phyloP scores from a whole-genome alignment of 1,284 basidiomycete species.

The Austroboletus niveus region DNA sequence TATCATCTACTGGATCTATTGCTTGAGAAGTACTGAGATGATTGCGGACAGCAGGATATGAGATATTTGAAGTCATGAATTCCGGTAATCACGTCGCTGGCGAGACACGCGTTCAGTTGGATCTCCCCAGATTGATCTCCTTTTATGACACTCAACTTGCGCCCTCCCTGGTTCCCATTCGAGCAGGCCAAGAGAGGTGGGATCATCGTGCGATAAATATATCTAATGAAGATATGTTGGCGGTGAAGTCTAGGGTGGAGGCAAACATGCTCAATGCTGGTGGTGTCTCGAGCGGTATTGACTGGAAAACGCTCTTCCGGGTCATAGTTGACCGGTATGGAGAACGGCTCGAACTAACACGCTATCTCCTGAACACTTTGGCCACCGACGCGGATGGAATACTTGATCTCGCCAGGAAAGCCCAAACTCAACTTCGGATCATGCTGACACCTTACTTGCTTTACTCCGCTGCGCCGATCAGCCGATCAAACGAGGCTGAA shows the following conservation, averaged over 20 bases:
- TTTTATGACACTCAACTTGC: constrained; percentile 36
- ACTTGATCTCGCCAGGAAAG: constrained; percentile 12
- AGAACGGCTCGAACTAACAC: constrained; percentile 40
- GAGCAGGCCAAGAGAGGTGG: constrained; percentile 25
- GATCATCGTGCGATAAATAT: constrained; percentile 34
- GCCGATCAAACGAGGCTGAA: not conserved
- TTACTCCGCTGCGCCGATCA: constrained; percentile 1
- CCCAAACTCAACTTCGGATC: constrained; percentile 22
- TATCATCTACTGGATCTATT: not conserved
- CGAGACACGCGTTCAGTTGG: constrained; percentile 35
- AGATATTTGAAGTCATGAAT: constrained; percentile 16
- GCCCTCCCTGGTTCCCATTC: constrained; percentile 28
- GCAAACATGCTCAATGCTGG: constrained; percentile 17
- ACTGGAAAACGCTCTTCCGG: constrained; percentile 40
- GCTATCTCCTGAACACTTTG: constrained; percentile 35
- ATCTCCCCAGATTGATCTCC: constrained; percentile 31
- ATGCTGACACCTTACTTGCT: constrained; percentile 27
- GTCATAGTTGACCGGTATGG: not conserved
- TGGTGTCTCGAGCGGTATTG: constrained; percentile 34
- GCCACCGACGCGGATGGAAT: constrained; percentile 5
- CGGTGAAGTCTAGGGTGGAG: constrained; percentile 22
- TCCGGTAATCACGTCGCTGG: constrained; percentile 35
- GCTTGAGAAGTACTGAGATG: not conserved
- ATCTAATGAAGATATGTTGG: constrained; percentile 18
- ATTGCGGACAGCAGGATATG: not conserved